Evolutionary conservation across 768 basidiomycete genomes (phyloP), one percentile per base, ranked within the genome.

Genomic region (Cyathus striatus): DNA sequence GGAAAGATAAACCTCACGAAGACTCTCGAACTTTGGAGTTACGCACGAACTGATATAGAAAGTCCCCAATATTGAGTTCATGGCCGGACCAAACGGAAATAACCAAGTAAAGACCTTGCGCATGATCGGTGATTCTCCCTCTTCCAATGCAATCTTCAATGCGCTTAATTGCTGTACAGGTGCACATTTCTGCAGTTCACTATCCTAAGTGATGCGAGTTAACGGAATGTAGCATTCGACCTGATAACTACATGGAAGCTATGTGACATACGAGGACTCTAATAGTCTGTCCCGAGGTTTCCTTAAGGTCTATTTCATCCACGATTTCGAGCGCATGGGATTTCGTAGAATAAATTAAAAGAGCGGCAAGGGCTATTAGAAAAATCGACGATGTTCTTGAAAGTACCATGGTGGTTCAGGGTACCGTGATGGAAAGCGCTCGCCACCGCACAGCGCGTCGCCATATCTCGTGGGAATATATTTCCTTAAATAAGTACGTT

Each of bases 21-120:
- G n/a, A n/a, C n/a, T n/a, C 9, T 34, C 37, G 36, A n/a, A 22
- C 30, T 40, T 40, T 34, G 32, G 44, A 48, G 47, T 34, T 38
- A 77, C 89, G 57, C 60, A 93, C 91, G 90, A 94, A 73, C 89
- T 92, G 65, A 94, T 94, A 70, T 94, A 94, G 72, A 94, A 92
- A 16, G 92, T 94, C 48, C 88, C 92, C 22, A 94, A 72, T 43
- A 96, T 73, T 27, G 88, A 85, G 62, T 92, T 93, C 83, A 83
- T 89, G 5, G 80, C 91, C 45, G 90, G 90, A 24, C 88, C 86
- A 56, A 94, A 95, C 25, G 91, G 91, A 58, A 95, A 95, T 45
- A 93, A 65, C 68, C 78, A 78, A 4, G 75, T 69, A 63, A 94
- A 94, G 25, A 90, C 72, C 54, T 81, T 76, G 43, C 85, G 83